Evolutionary conservation across 129 eudicot genomes (phyloP), one percentile per base, ranked within the genome.

Genomic region (Gnaphalium uliginosum): DNA sequence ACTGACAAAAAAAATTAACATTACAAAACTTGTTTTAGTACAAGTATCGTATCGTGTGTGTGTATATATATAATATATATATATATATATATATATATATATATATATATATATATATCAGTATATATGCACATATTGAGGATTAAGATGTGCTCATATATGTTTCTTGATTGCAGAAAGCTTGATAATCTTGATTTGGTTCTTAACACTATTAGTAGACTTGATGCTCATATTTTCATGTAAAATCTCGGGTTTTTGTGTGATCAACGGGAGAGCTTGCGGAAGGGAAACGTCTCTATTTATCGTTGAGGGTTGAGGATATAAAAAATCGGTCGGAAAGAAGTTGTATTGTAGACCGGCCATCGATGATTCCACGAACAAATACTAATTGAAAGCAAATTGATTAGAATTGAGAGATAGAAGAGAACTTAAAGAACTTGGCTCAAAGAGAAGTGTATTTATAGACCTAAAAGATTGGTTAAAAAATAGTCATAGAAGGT

Each of bases 341-440:
- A 82, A 82, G 66, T 82, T 76, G 71, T 82, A 82, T 72, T 76
- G 85, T 71, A 77, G 85, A 18, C 85, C 85, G 6, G 82, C 85
- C 85, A 82, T 81, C 35, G 60, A 35, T 65, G 18, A 50, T 48
- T 66, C 53, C 8, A 18, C 48, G 25, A 37, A 46, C 27, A 46
- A 73, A 66, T 21, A 66, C 24, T 73, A 26, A 72, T 10, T 10
- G 68, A 10, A 39, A 39, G 46, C n/a, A 46, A 46, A 41, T 41
- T n/a, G 19, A 50, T 19, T 72, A 72, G 78, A n/a, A 72, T 23
- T 13, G 50, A 46, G 60, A 54, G 54, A 65, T 37, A 13, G 51
- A 53, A 7, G 33, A 11, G 5, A 30, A 73, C 53, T 74, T 80
- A 32, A 79, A 79, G n/a, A 73, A 39, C 24, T 35, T 18, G 71